Conservation (phyloP, 495 filamentous ascomycete genomes). For the Pseudoneurospora amorphoporcata region DNA sequence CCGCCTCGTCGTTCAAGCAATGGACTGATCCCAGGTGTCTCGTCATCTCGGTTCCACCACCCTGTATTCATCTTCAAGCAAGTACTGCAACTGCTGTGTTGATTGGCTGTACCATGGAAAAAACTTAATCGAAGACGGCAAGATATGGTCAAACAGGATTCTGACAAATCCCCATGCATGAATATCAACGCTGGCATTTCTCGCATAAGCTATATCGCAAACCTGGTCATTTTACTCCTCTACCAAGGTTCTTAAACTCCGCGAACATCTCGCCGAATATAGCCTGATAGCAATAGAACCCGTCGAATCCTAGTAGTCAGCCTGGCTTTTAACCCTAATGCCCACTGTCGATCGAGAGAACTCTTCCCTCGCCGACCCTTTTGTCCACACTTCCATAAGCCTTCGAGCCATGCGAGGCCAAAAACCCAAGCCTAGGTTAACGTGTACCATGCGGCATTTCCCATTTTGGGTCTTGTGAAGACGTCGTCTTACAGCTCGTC, state of each 20-base stretch:
- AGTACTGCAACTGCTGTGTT: neutral
- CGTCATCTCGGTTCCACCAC: neutral
- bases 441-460: neutral
- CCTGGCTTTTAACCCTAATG: neutral
- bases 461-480: neutral
- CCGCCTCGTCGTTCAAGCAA: neutral
- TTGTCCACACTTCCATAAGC: neutral
- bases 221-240: neutral
- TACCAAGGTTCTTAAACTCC: neutral
- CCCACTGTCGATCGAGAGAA: neutral
- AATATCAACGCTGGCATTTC: neutral
- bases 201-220: neutral
- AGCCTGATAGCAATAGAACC: neutral
- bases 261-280: neutral
- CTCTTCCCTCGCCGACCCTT: neutral
- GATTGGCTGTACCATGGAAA: neutral
- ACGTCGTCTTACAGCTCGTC: neutral
- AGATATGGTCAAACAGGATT: neutral
- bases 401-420: neutral
- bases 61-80: neutral
- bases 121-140: neutral
- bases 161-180: neutral
- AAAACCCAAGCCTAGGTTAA: neutral
- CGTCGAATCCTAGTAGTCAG: neutral
- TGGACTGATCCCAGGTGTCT: neutral